Evolutionary conservation across 805 yeast genomes (phyloP), one percentile per base, ranked within the genome.

Genomic region (Hanseniaspora pseudoguilliermondii): DNA sequence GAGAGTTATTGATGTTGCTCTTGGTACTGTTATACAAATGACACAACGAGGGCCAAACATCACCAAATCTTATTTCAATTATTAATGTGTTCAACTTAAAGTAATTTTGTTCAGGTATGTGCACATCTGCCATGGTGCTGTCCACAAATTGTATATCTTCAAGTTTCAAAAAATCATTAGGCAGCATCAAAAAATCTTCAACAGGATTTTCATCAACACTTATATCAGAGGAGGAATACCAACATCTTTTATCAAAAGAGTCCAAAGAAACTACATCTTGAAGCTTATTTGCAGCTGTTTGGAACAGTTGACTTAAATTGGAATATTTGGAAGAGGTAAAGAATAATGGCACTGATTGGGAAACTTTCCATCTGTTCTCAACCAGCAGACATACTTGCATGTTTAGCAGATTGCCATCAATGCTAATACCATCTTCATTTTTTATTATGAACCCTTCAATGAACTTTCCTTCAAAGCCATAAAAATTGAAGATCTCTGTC

Each of bases 11-110:
- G 8, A n/a, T 10, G 21, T 49, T 20, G 11, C 27, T 21, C 27
- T 53, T 38, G 18, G 48, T 46, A 10, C 40, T 53, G n/a, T 44
- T 44, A 23, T 53, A 53, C 21, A 53, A 36, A 46, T 53, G 56
- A 21, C 38, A 25, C 36, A 53, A 21, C n/a, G 56, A 53, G 4
- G 56, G 56, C 56, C 56, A 53, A 15, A 48, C 48, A 11, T 41
- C 49, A 9, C 50, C 47, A 20, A 53, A 46, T 38, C 47, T 53
- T 11, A 53, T 42, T 46, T 53, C 56, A 29, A 53, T 32, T 9
- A 53, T 46, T 2, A 53, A 32, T 7, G 56, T 44, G n/a, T 44
- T 36, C 16, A 46, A 20, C 35, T 53, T 27, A 6, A 20, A 20
- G 20, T 23, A 13, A n/a, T 48, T 34, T 11, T 38, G 18, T 13